phyloP scores from a whole-genome alignment of 2,329 filamentous ascomycete genomes.

The Xylaria sp. region DNA sequence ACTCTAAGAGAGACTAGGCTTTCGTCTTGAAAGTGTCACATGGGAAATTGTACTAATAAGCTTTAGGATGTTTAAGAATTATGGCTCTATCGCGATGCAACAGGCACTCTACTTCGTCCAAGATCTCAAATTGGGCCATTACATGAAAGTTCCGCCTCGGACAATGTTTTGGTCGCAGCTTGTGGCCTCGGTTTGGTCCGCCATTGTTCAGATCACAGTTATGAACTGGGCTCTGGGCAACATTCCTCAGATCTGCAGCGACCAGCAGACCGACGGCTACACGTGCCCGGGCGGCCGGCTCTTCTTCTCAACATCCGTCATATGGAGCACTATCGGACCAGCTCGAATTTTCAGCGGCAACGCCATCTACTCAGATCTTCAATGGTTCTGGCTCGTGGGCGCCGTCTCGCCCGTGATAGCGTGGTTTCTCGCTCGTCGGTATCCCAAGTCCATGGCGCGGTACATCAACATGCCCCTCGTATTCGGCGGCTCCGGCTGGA shows the following conservation, averaged over 20 bases:
- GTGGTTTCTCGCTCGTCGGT: constrained; percentile 70
- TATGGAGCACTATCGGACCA: constrained; percentile 80
- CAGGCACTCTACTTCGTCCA: constrained; percentile 73
- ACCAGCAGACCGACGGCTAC: constrained; percentile 64
- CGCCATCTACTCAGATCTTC: constrained; percentile 70
- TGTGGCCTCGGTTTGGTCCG: constrained; percentile 59
- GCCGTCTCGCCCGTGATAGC: constrained; percentile 70
- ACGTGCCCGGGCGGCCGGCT: constrained; percentile 65
- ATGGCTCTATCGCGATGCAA: constrained; percentile 74
- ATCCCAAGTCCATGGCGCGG: constrained; percentile 68
- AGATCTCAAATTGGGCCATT: constrained; percentile 75
- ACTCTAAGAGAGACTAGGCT: background rate
- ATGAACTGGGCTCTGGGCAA: constrained; percentile 72
- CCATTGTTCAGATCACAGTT: constrained; percentile 66
- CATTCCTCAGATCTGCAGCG: constrained; percentile 70
- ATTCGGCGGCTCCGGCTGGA: constrained; percentile 70
- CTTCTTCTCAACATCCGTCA: constrained; percentile 74
- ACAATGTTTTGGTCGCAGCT: constrained; percentile 61
- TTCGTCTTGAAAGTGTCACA: background rate
- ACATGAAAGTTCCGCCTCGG: constrained; percentile 60
- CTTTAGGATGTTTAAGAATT: constrained; percentile 73
- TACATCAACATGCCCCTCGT: constrained; percentile 76
- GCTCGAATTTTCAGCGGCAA: constrained; percentile 72
- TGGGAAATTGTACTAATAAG: background rate
- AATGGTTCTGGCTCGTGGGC: constrained; percentile 78